phyloP scores from a whole-genome alignment of 1,284 basidiomycete genomes.

The Spongispora temasekensis region DNA sequence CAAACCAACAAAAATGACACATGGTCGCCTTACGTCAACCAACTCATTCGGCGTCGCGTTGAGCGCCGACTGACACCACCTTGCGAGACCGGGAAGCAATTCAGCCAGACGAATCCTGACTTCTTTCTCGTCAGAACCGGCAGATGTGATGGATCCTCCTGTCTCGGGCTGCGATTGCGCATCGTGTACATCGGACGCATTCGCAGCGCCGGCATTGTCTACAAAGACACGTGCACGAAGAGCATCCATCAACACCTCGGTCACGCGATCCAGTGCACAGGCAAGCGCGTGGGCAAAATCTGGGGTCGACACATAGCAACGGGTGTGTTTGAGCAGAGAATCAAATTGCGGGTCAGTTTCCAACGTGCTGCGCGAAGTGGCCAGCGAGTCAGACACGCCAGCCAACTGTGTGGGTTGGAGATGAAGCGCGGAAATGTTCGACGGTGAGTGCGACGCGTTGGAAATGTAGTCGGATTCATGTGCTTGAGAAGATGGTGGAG shows the following conservation, averaged over 20 bases:
- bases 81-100: constrained; percentile 74
- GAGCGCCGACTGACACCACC: constrained; percentile 74
- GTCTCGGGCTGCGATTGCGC: not conserved
- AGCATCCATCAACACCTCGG: constrained; percentile 53
- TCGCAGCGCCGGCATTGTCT: constrained; percentile 26
- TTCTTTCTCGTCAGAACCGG: constrained; percentile 35
- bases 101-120: constrained; percentile 67
- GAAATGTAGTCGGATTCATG: constrained; percentile 19
- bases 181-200: constrained; percentile 15
- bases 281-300: constrained; percentile 74
- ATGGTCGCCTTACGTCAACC: constrained; percentile 64
- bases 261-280: constrained; percentile 67
- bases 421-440: not conserved
- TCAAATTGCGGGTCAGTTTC: constrained; percentile 55
- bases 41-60: constrained; percentile 79
- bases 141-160: not conserved
- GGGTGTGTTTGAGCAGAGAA: constrained; percentile 69
- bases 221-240: constrained; percentile 60
- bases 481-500: constrained; percentile 24
- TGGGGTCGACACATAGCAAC: constrained; percentile 59
- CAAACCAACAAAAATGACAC: not conserved
- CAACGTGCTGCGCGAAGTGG: constrained; percentile 29
- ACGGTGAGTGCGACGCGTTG: constrained; percentile 16
- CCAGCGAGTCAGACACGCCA: constrained; percentile 12
- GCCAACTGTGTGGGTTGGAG: not conserved